phyloP scores from a whole-genome alignment of 352 stramenopile genomes.

The Phytophthora foliorum region DNA sequence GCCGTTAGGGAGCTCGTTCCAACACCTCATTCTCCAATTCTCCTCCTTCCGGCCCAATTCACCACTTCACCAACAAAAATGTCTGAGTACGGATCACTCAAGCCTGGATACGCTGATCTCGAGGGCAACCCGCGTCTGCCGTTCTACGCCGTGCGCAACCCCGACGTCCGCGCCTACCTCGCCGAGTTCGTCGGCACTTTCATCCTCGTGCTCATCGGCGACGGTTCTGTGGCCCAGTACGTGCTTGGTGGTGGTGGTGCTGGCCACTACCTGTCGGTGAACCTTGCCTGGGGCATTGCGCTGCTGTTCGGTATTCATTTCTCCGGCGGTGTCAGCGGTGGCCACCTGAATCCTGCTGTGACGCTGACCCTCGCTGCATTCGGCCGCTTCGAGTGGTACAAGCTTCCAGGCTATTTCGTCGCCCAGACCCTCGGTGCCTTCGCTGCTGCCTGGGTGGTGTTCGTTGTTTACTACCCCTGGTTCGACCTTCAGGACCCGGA shows the following conservation, averaged over 20 bases:
- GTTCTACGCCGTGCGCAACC: slow-evolving; percentile 41
- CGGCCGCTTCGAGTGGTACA: slow-evolving; percentile 56
- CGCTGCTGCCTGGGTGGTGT: slow-evolving; percentile 49
- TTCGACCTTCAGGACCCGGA: slow-evolving; percentile 55
- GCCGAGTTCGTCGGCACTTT: slow-evolving; percentile 72
- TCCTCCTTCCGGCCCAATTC: slow-evolving; percentile 9
- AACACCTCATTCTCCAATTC: slow-evolving; percentile 32
- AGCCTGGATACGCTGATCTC: slow-evolving; percentile 38
- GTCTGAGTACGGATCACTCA: slow-evolving; percentile 48
- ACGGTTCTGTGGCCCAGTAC: slow-evolving; percentile 63
- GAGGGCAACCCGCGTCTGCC: slow-evolving; percentile 38
- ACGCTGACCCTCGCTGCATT: slow-evolving; percentile 57
- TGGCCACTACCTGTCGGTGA: slow-evolving; percentile 59
- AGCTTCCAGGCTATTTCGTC: slow-evolving; percentile 58
- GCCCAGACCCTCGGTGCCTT: slow-evolving; percentile 59
- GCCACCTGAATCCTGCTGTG: slow-evolving; percentile 73
- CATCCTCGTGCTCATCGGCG: slow-evolving; percentile 67
- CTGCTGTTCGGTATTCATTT: slow-evolving; percentile 70
- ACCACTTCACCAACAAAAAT: slow-evolving; percentile 23
- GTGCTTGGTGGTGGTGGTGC: slow-evolving; percentile 49
- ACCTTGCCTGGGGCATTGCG: slow-evolving; percentile 68
- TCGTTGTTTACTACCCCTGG: slow-evolving; percentile 66
- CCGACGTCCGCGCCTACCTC: slow-evolving; percentile 59
- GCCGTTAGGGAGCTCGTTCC: neutral
- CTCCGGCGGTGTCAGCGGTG: slow-evolving; percentile 58